Percentiles rank a stretch among this genome's conserved stretches.
Conservation (phyloP, 2,329 filamentous ascomycete genomes). For the Cordyceps javanica region DNA sequence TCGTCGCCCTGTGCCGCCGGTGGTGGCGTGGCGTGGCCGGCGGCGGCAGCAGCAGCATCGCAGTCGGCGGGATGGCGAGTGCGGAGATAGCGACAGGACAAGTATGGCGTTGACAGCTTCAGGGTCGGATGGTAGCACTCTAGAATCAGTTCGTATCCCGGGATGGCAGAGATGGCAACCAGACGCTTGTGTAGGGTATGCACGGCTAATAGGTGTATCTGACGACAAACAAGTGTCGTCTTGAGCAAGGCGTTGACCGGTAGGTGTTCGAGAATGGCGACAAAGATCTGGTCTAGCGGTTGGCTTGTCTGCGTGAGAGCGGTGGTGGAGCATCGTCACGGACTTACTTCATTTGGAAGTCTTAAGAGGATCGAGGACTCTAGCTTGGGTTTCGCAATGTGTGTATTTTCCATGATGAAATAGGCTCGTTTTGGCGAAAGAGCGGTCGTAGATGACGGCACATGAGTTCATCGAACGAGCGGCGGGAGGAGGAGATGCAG, state of each 20-base stretch:
- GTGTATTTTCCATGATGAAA: neutral
- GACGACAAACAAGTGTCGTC: neutral
- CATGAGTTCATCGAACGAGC: neutral
- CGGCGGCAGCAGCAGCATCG: conserved; percentile 16
- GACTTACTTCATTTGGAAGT: conserved; percentile 8
- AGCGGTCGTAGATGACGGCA: neutral
- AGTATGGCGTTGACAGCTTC: conserved; percentile 61
- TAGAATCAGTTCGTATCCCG: conserved; percentile 62
- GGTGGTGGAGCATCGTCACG: neutral
- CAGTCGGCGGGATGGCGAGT: conserved; percentile 32
- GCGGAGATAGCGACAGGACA: conserved; percentile 59
- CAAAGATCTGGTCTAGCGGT: neutral
- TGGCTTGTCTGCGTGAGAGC: neutral
- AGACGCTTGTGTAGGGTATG: neutral
- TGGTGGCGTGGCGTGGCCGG: neutral
- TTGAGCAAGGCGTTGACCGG: neutral
- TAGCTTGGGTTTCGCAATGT: neutral
- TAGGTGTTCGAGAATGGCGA: neutral
- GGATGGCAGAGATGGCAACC: conserved; percentile 42
- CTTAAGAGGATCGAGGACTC: neutral
- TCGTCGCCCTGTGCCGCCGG: conserved; percentile 7
- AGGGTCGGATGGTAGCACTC: conserved; percentile 72
- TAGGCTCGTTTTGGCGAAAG: neutral
- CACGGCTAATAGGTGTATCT: neutral
- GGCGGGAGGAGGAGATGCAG: neutral